Percentiles rank a stretch among this genome's conserved stretches.
Conservation (phyloP, 352 stramenopile species). For the Globisporangium nagaii region DNA sequence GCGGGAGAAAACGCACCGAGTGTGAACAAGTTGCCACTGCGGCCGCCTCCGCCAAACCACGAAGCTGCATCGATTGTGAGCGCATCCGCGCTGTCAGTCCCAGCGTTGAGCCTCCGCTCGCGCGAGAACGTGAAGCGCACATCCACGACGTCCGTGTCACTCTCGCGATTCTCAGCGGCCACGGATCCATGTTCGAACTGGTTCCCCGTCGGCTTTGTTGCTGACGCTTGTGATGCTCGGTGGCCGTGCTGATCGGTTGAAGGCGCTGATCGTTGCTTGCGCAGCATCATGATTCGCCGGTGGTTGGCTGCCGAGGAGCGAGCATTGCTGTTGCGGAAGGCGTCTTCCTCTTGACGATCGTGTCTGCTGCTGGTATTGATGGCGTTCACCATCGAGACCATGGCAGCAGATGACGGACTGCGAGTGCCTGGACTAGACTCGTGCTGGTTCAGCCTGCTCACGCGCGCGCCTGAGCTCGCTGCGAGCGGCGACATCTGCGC, state of each 20-base stretch:
- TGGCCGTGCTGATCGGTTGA: background rate
- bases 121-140: slow-evolving; percentile 59
- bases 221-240: too few relatives aligned
- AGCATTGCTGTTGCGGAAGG: slow-evolving; percentile 1
- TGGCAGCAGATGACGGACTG: background rate
- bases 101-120: slow-evolving; percentile 5
- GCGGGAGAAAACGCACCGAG: slow-evolving; percentile 49
- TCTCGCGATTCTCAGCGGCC: slow-evolving; percentile 4
- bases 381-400: background rate
- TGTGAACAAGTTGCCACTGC: slow-evolving; percentile 15
- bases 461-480: slow-evolving; percentile 19
- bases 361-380: background rate
- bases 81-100: background rate
- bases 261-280: slow-evolving; percentile 23
- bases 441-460: slow-evolving; percentile 21
- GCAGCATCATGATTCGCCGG: slow-evolving; percentile 49
- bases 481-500: slow-evolving; percentile 39
- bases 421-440: slow-evolving; percentile 3
- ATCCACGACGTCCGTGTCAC: slow-evolving; percentile 33
- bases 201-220: background rate
- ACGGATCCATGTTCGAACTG: background rate
- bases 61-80: background rate
- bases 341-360: background rate
- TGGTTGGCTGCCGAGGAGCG: slow-evolving; percentile 44
- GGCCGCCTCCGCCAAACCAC: background rate